phyloP scores from a whole-genome alignment of 2,329 filamentous ascomycete species.

The Apiospora sp. region DNA sequence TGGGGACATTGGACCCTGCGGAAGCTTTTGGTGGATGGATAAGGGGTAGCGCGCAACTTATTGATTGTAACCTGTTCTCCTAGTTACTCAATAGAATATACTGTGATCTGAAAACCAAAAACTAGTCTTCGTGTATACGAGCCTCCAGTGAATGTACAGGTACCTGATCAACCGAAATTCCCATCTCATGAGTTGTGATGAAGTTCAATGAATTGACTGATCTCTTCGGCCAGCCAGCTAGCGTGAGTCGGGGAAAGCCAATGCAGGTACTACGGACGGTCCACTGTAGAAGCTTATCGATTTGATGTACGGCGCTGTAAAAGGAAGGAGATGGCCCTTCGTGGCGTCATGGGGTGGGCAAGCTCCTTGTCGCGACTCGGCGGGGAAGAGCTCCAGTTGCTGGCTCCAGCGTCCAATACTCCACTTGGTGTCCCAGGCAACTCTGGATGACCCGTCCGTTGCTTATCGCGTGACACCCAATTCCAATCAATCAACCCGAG shows the following conservation, averaged over 20 bases:
- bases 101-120: not conserved
- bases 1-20: not conserved
- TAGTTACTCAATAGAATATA: slow-evolving; percentile 15
- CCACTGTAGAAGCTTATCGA: slow-evolving; percentile 21
- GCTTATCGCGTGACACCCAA: slow-evolving; percentile 16
- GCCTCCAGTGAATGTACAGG: not conserved
- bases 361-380: slow-evolving; percentile 10
- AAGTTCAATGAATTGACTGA: not conserved
- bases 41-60: not conserved
- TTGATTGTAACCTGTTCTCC: not conserved
- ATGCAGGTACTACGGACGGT: slow-evolving; percentile 4
- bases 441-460: slow-evolving; percentile 2
- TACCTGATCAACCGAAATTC: not conserved
- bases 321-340: not conserved
- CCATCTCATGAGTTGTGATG: not conserved
- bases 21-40: not conserved
- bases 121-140: not conserved
- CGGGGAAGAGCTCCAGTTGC: not conserved
- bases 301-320: not conserved
- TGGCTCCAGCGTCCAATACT: not conserved
- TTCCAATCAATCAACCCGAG: not conserved
- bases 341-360: not conserved
- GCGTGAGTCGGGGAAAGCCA: not conserved
- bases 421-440: not conserved
- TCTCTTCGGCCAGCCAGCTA: not conserved